Percentiles rank a stretch among this genome's conserved stretches.
These are phyloP conservation scores for Sporothrix protearum DNA, from an alignment of 2,329 filamentous ascomycete species.

Conservation along the genomic window DNA sequence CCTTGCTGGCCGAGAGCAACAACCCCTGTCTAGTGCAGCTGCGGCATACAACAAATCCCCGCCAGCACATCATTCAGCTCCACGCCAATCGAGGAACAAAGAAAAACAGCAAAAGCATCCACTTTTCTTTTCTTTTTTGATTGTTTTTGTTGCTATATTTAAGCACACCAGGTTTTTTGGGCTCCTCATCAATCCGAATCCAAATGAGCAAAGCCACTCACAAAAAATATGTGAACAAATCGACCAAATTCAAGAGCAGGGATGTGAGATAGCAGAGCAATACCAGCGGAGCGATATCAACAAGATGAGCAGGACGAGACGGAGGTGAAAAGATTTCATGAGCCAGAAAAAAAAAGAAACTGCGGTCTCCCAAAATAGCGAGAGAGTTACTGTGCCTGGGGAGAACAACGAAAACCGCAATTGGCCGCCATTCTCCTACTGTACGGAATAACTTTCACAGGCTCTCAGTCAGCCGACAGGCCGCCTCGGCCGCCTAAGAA, in stretches of 20 bases:
- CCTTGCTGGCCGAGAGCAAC: neutral
- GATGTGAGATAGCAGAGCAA: neutral
- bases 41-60: slow-evolving; percentile 1
- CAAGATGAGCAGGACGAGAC: neutral
- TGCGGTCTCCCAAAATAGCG: neutral
- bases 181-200: neutral
- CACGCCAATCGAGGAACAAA: neutral
- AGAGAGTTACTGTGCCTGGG: neutral
- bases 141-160: slow-evolving; percentile 22
- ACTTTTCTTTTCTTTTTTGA: neutral
- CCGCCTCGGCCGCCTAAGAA: neutral
- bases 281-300: neutral
- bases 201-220: neutral
- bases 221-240: neutral
- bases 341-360: neutral
- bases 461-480: slow-evolving; percentile 17
- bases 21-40: slow-evolving; percentile 16
- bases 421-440: neutral
- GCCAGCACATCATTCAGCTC: slow-evolving; percentile 1
- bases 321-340: neutral
- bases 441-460: too few relatives aligned
- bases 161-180: slow-evolving; percentile 11
- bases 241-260: neutral
- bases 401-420: neutral
- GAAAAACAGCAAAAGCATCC: neutral